These are phyloP conservation scores for Citrus hindsii DNA, from an alignment of 345 rosid species.

Conservation along the genomic window DNA sequence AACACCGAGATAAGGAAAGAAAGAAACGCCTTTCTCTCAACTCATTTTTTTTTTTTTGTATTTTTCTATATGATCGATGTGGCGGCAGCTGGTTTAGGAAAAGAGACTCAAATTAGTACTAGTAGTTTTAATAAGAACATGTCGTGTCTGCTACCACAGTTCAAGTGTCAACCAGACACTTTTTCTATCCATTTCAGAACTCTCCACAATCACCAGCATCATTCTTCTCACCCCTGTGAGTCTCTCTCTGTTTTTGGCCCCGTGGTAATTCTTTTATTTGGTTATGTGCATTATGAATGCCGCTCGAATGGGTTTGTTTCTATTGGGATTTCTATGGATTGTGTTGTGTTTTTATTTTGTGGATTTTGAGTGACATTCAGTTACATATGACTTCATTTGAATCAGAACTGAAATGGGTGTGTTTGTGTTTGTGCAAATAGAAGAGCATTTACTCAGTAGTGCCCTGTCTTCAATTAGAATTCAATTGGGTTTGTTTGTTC, in stretches of 20 bases:
- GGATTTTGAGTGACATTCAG: neutral
- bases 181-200: slow-evolving; percentile 63
- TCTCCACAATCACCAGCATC: slow-evolving; percentile 26
- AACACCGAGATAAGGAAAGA: neutral
- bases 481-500: neutral
- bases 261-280: neutral
- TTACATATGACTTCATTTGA: slow-evolving; percentile 1
- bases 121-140: slow-evolving; percentile 10
- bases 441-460: neutral
- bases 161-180: slow-evolving; percentile 83
- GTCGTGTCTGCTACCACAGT: slow-evolving; percentile 88
- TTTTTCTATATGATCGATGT: neutral
- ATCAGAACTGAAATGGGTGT: slow-evolving; percentile 11
- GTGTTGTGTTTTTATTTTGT: neutral
- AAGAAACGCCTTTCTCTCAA: neutral
- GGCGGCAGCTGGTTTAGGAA: neutral
- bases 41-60: neutral
- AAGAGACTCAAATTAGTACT: neutral
- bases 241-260: neutral
- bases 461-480: neutral
- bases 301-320: neutral
- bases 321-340: neutral
- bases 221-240: slow-evolving; percentile 17
- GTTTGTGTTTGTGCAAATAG: neutral
- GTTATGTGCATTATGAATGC: neutral